A percentile compares a stretch with the other conserved stretches of the same genome.
phyloP scores from a whole-genome alignment of 208 protist genomes.

The Willaertia magna region DNA sequence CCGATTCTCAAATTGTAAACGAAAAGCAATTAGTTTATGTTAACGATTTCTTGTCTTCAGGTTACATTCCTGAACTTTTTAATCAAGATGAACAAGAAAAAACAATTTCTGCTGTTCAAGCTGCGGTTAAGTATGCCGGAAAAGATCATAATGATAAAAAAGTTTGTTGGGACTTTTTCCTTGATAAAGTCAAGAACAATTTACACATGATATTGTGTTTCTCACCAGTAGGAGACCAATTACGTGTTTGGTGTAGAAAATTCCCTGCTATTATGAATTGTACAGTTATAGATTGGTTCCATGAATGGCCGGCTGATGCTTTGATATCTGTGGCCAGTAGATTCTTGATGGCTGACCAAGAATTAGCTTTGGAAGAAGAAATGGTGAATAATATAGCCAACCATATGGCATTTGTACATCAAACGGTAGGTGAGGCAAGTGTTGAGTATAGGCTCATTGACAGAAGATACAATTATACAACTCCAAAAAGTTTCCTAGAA shows the following conservation, averaged over 20 bases:
- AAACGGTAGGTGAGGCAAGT: slow-evolving; percentile 76
- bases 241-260: slow-evolving; percentile 85
- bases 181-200: slow-evolving; percentile 84
- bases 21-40: slow-evolving; percentile 90
- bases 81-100: slow-evolving; percentile 78
- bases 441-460: slow-evolving; percentile 80
- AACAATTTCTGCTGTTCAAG: slow-evolving; percentile 63
- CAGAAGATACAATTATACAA: slow-evolving; percentile 94
- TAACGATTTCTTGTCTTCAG: slow-evolving; percentile 92
- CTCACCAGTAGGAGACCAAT: slow-evolving; percentile 92
- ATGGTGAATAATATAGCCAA: slow-evolving; percentile 68
- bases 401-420: slow-evolving; percentile 88
- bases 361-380: slow-evolving; percentile 42
- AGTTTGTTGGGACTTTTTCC: slow-evolving; percentile 88
- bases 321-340: slow-evolving; percentile 83
- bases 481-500: slow-evolving; percentile 96
- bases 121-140: slow-evolving; percentile 74
- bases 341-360: slow-evolving; percentile 68
- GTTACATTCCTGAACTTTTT: slow-evolving; percentile 88
- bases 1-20: slow-evolving; percentile 90
- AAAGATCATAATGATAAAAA: slow-evolving; percentile 73
- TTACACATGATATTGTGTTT: slow-evolving; percentile 93
- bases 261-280: slow-evolving; percentile 95
- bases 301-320: slow-evolving; percentile 91
- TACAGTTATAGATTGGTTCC: slow-evolving; percentile 97